Conservation (phyloP, 352 stramenopile species). For the Globisporangium radiosum region DNA sequence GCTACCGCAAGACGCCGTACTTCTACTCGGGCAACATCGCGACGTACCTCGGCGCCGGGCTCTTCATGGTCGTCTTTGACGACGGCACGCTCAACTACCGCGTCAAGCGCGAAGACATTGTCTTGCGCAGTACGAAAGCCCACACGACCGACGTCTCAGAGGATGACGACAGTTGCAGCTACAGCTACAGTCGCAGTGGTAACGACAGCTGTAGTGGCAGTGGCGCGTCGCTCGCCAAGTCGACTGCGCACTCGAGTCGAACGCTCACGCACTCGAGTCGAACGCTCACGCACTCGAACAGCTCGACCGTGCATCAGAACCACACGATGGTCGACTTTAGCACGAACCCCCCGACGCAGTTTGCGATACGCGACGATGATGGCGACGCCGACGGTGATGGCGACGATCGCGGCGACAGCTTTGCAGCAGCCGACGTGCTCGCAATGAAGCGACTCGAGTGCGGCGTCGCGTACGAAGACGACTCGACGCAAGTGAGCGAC, state of each 20-base stretch:
- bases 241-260: no score
- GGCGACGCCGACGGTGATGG: slow-evolving; percentile 22
- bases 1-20: slow-evolving; percentile 66
- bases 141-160: background rate
- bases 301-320: slow-evolving; percentile 14
- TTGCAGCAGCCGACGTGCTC: slow-evolving; percentile 35
- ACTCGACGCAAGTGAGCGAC: slow-evolving; percentile 81
- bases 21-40: slow-evolving; percentile 78
- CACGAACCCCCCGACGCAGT: slow-evolving; percentile 25
- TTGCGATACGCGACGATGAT: slow-evolving; percentile 12
- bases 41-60: slow-evolving; percentile 50
- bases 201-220: background rate
- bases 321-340: slow-evolving; percentile 47
- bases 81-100: slow-evolving; percentile 70
- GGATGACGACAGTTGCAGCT: background rate
- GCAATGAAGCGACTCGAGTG: slow-evolving; percentile 70
- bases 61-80: slow-evolving; percentile 81
- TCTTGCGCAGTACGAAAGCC: slow-evolving; percentile 19
- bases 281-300: slow-evolving; percentile 11
- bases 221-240: no score
- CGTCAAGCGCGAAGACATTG: slow-evolving; percentile 57
- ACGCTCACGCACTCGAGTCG: slow-evolving; percentile 8
- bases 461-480: slow-evolving; percentile 65
- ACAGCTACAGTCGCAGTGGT: background rate
- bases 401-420: background rate